Evolutionary conservation across 768 basidiomycete species (phyloP).

Genomic region (Trametes coccinea): DNA sequence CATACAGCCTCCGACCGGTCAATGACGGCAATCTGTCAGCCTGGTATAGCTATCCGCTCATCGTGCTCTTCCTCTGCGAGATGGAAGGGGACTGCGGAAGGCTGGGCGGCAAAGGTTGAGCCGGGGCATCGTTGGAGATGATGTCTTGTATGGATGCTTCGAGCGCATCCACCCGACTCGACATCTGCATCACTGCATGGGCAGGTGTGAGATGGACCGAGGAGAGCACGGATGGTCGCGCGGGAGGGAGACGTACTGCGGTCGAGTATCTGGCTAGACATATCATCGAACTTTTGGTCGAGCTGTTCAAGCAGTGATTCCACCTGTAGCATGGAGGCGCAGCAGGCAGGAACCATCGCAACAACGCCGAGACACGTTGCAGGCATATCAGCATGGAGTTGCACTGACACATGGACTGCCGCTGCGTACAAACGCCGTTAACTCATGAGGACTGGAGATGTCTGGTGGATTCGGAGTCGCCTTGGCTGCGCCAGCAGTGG

Average conservation of each 20-base stretch:
- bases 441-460: slow-evolving; percentile 90
- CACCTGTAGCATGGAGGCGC: slow-evolving; percentile 51
- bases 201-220: slow-evolving; percentile 12
- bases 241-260: slow-evolving; percentile 55
- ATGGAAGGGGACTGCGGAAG: slow-evolving; percentile 60
- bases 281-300: slow-evolving; percentile 89
- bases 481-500: slow-evolving; percentile 21
- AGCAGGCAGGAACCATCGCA: neutral
- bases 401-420: slow-evolving; percentile 1
- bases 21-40: slow-evolving; percentile 8
- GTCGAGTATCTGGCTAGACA: slow-evolving; percentile 87
- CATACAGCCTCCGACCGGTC: slow-evolving; percentile 12
- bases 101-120: slow-evolving; percentile 40
- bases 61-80: slow-evolving; percentile 25
- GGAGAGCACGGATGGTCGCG: slow-evolving; percentile 1
- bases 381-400: slow-evolving; percentile 1
- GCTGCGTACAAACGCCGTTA: slow-evolving; percentile 86
- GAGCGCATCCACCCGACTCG: slow-evolving; percentile 82
- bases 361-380: neutral
- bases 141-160: slow-evolving; percentile 92
- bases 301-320: slow-evolving; percentile 86
- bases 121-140: slow-evolving; percentile 68
- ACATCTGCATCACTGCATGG: slow-evolving; percentile 86
- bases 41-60: slow-evolving; percentile 9
- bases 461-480: slow-evolving; percentile 46